These are phyloP conservation scores for Rhodotorula sphaerocarpa DNA, from an alignment of 768 basidiomycete genomes.

Conservation along the genomic window DNA sequence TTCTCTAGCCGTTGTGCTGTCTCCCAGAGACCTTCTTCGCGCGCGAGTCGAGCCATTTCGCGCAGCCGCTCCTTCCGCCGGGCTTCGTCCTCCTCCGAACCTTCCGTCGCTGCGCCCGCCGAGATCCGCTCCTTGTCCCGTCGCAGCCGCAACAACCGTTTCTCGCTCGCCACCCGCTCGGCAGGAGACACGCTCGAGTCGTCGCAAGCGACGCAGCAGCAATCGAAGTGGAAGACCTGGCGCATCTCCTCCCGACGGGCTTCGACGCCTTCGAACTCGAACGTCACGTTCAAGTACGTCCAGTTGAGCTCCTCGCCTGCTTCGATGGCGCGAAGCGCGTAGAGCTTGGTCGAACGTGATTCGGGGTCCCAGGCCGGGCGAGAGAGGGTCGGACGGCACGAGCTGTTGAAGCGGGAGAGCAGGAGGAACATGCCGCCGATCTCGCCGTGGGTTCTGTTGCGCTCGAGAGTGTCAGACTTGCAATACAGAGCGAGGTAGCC, in stretches of 20 bases:
- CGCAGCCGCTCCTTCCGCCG: neutral
- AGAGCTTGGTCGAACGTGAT: conserved; percentile 10
- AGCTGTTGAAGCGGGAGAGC: conserved; percentile 29
- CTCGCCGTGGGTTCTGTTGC: conserved; percentile 26
- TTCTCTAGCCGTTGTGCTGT: conserved; percentile 16
- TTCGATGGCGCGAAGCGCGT: conserved; percentile 20
- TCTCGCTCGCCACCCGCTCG: conserved; percentile 11
- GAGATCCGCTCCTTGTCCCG: conserved; percentile 16
- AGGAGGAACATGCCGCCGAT: conserved; percentile 27
- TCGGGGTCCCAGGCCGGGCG: conserved; percentile 21
- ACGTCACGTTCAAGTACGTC: conserved; percentile 28
- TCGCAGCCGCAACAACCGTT: conserved; percentile 19
- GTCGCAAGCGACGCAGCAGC: conserved; percentile 20
- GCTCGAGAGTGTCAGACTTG: too few relatives aligned
- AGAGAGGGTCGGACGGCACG: conserved; percentile 24
- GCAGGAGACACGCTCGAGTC: neutral
- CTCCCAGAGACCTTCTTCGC: conserved; percentile 26
- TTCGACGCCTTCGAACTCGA: conserved; percentile 27
- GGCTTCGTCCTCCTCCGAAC: neutral
- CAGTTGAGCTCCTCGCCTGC: conserved; percentile 27
- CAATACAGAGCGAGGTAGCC: too few relatives aligned
- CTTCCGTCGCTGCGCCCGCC: neutral
- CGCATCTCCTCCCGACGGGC: conserved; percentile 20
- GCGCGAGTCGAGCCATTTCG: conserved; percentile 15
- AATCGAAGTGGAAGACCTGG: conserved; percentile 29